phyloP scores from a whole-genome alignment of 345 rosid genomes.

The Citropsis articulata region DNA sequence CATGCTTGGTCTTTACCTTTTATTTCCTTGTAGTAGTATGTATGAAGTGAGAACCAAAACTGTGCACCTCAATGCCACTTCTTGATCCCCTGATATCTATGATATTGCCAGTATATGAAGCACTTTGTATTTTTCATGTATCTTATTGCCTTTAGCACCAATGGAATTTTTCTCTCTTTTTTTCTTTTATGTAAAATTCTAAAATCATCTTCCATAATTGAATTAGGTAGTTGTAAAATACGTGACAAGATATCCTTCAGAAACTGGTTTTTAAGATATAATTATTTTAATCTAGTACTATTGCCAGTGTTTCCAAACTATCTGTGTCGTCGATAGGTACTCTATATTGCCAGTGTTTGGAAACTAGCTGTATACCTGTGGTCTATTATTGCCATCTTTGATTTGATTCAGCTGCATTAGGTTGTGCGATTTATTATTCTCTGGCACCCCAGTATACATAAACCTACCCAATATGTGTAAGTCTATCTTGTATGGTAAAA shows the following conservation, averaged over 20 bases:
- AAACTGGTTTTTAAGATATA: not conserved
- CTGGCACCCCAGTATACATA: not conserved
- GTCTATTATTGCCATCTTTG: not conserved
- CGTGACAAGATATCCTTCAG: not conserved
- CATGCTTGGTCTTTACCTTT: not conserved
- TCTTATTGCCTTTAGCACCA: not conserved
- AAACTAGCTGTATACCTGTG: not conserved
- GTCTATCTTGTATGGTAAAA: not conserved
- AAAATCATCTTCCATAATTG: not conserved
- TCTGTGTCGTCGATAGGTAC: not conserved
- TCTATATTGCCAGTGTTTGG: not conserved
- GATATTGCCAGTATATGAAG: not conserved
- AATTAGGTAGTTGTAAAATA: not conserved
- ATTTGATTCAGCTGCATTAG: not conserved
- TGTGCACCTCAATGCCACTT: not conserved
- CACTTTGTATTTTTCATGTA: not conserved
- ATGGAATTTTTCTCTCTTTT: not conserved
- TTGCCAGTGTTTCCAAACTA: not conserved
- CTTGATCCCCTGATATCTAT: not conserved
- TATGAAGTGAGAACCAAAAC: not conserved
- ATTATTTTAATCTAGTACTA: not conserved
- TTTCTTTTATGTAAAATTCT: not conserved
- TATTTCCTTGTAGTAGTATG: not conserved
- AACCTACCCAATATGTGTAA: too few species aligned
- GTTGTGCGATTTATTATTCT: not conserved